Evolutionary conservation across 495 filamentous ascomycete genomes (phyloP), one percentile per base, ranked within the genome.

Genomic region (Glarea lozoyensis): DNA sequence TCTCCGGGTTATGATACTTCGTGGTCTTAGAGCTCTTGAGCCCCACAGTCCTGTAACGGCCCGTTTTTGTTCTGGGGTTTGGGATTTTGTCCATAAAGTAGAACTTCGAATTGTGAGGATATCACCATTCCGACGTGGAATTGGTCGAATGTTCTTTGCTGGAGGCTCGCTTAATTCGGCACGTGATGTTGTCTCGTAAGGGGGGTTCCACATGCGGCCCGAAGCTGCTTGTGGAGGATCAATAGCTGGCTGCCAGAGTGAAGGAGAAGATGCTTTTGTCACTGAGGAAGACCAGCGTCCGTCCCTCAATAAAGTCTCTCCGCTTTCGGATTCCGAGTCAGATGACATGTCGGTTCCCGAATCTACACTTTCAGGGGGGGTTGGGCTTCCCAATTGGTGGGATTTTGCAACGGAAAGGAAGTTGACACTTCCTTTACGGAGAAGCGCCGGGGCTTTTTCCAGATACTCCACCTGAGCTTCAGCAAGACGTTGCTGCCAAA

Each of bases 311-410:
- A n/a, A n/a, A n/a, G n/a, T n/a, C n/a, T n/a, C n/a, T n/a, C n/a
- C n/a, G n/a, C n/a, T 21, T 21, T 54, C 55, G 1, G 37, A 23
- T 22, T 54, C 56, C 3, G 47, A 45, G 19, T 56, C 53, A 15
- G 35, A 23, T n/a, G n/a, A n/a, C n/a, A n/a, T n/a, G 19, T 45
- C 43, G 5, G 39, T 33, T 5, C 48, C 52, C 6, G 48, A 52
- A 9, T 40, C 43, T 1, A 40, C 22, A 20, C 47, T 55, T 13
- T 52, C 48, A 32, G 68, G 70, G 31, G 70, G 72, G 35, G 66
- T 76, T 4, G 69, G 67, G 43, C 66, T 75, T 17, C 67, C 65
- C 0, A 72, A 43, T 37, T 58, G 58, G n/a, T 62, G 41, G n/a
- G 69, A 49, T 42, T 62, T 62, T 1, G 64, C 50, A 37, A 66